Percentiles rank a stretch among this genome's conserved stretches.
Evolutionary conservation across 2,329 filamentous ascomycete genomes (phyloP).

Genomic region (Sphaceloma murrayae): DNA sequence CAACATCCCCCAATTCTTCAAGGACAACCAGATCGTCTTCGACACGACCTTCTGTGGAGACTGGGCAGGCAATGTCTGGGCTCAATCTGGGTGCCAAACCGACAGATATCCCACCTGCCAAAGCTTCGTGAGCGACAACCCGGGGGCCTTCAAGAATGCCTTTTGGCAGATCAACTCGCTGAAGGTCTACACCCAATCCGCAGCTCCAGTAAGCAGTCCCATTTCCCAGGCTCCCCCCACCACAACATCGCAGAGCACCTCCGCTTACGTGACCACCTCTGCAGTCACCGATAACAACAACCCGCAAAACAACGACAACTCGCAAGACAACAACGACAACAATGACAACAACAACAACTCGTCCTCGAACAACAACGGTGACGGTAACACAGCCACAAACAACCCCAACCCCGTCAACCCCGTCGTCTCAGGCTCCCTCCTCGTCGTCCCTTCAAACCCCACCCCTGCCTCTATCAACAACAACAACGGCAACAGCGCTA

Average conservation of each 20-base stretch:
- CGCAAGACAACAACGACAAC: background rate
- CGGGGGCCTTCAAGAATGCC: constrained; percentile 29
- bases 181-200: constrained; percentile 29
- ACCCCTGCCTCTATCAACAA: background rate
- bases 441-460: background rate
- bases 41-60: constrained; percentile 33
- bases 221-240: background rate
- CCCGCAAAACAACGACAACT: background rate
- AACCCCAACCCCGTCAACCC: background rate
- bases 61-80: constrained; percentile 31
- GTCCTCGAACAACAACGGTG: background rate
- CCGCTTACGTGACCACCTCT: constrained; percentile 3
- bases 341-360: background rate
- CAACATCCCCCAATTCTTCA: constrained; percentile 56
- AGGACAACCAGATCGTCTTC: constrained; percentile 44
- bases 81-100: constrained; percentile 37
- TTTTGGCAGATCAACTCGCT: constrained; percentile 36
- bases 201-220: constrained; percentile 4
- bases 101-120: constrained; percentile 25
- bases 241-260: background rate
- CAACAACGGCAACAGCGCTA: background rate
- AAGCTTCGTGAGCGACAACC: constrained; percentile 28
- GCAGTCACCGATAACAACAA: constrained; percentile 3
- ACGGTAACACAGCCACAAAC: background rate
- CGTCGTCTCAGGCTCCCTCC: background rate